Conservation (phyloP, 2,329 filamentous ascomycete genomes). For the Chlorencoelia australis region DNA sequence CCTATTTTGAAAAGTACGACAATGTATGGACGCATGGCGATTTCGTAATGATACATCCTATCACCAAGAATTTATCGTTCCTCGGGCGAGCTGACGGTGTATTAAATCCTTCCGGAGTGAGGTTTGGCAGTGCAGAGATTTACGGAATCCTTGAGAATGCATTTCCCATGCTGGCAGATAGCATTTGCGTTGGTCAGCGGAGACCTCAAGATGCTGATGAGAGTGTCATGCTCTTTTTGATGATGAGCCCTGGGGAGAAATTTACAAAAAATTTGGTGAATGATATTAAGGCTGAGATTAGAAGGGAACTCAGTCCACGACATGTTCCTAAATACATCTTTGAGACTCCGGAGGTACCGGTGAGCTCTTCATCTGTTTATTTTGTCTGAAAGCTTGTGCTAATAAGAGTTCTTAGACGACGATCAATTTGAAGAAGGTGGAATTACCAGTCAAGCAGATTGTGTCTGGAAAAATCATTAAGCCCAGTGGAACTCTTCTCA, state of each 20-base stretch:
- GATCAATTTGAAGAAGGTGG: constrained; percentile 78
- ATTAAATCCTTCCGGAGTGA: constrained; percentile 66
- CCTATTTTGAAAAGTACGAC: constrained; percentile 53
- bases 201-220: constrained; percentile 49
- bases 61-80: constrained; percentile 54
- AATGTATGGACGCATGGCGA: constrained; percentile 77
- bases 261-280: constrained; percentile 46
- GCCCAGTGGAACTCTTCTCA: constrained; percentile 65
- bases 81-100: constrained; percentile 69
- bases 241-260: constrained; percentile 46
- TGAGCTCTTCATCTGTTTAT: constrained; percentile 33
- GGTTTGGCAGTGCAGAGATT: constrained; percentile 73
- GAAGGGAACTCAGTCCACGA: constrained; percentile 54
- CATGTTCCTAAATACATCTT: constrained; percentile 75
- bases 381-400: no score
- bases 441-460: constrained; percentile 76
- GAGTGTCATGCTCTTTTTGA: constrained; percentile 47
- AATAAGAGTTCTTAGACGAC: no score
- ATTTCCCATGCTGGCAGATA: constrained; percentile 58
- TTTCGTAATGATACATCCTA: constrained; percentile 61
- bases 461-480: constrained; percentile 66
- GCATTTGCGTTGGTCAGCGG: constrained; percentile 72
- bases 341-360: constrained; percentile 71
- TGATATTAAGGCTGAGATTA: constrained; percentile 55
- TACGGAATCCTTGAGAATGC: constrained; percentile 61